Conservation (phyloP, 768 basidiomycete species). For the Pleurotus sapidus region DNA sequence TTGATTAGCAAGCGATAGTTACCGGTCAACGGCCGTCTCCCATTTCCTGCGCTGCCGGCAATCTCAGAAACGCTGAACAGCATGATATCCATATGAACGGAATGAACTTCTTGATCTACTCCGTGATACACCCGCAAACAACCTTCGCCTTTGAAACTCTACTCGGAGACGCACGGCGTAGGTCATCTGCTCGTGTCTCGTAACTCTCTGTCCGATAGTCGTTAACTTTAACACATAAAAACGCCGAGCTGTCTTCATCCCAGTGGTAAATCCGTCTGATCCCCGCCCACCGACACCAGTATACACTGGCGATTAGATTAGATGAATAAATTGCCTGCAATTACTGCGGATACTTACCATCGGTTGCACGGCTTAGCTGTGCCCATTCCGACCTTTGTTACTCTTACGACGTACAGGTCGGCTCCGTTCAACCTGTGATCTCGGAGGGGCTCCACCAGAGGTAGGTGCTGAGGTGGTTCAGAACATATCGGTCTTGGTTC, state of each 20-base stretch:
- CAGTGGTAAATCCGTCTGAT: constrained; percentile 56
- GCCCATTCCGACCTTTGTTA: constrained; percentile 49
- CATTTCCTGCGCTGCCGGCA: no score
- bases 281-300: constrained; percentile 57
- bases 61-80: no score
- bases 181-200: constrained; percentile 42
- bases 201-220: constrained; percentile 34
- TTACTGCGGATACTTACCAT: constrained; percentile 23
- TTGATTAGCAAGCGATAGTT: background rate
- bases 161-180: constrained; percentile 9
- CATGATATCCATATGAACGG: no score
- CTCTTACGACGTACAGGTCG: constrained; percentile 52
- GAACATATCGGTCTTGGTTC: background rate
- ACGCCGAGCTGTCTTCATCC: constrained; percentile 33
- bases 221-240: constrained; percentile 42
- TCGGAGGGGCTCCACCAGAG: constrained; percentile 6
- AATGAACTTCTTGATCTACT: no score
- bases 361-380: constrained; percentile 52
- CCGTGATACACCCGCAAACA: no score
- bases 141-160: no score
- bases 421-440: constrained; percentile 44
- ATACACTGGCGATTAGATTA: constrained; percentile 27
- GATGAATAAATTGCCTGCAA: background rate
- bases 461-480: background rate
- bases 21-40: no score